Percentiles rank a stretch among this genome's conserved stretches.
phyloP scores from a whole-genome alignment of 768 basidiomycete species.

The Suillus variegatus region DNA sequence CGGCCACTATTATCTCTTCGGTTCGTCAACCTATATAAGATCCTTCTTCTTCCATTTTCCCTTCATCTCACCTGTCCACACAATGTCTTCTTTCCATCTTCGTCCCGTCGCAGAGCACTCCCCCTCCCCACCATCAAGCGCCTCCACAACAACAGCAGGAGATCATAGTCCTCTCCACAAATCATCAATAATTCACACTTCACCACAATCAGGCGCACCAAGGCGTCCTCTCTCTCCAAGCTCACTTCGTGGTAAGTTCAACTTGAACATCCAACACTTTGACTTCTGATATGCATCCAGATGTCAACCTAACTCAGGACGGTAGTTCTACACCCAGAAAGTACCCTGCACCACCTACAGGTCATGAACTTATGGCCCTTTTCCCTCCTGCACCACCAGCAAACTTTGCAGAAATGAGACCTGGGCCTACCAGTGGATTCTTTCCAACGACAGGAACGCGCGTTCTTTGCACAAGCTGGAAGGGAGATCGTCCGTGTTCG shows the following conservation, averaged over 20 bases:
- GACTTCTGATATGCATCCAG: constrained; percentile 35
- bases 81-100: constrained; percentile 48
- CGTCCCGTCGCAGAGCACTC: constrained; percentile 53
- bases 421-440: constrained; percentile 69
- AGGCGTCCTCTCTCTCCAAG: constrained; percentile 66
- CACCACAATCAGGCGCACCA: constrained; percentile 34
- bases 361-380: constrained; percentile 84
- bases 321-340: constrained; percentile 52
- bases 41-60: constrained; percentile 14
- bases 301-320: constrained; percentile 63
- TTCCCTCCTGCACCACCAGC: constrained; percentile 73
- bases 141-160: constrained; percentile 46
- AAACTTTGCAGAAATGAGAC: constrained; percentile 52
- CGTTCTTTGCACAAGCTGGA: constrained; percentile 78
- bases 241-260: constrained; percentile 54
- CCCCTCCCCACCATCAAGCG: constrained; percentile 56
- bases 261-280: constrained; percentile 8
- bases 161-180: constrained; percentile 41
- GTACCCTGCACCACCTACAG: constrained; percentile 76
- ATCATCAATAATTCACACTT: constrained; percentile 25
- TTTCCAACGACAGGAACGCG: constrained; percentile 80
- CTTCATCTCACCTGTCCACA: constrained; percentile 14
- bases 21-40: constrained; percentile 20
- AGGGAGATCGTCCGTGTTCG: constrained; percentile 76
- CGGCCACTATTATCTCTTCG: constrained; percentile 19